Evolutionary conservation across 73 alveolate species (phyloP).

Genomic region (Paramecium sexaurelia): DNA sequence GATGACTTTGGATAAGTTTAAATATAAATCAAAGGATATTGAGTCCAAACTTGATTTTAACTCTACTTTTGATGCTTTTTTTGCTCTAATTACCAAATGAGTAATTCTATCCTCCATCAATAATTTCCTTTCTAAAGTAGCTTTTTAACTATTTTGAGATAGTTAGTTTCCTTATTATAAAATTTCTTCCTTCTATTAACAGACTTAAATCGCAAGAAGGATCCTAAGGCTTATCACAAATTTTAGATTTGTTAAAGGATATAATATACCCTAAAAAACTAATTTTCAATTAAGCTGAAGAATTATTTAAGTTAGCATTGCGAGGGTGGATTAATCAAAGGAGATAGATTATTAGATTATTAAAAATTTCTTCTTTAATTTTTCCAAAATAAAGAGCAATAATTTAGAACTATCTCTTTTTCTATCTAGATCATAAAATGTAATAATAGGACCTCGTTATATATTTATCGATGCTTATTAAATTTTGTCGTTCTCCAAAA

Average conservation of each 20-base stretch:
- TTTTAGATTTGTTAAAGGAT: background rate
- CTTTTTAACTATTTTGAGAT: background rate
- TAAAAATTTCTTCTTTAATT: constrained; percentile 19
- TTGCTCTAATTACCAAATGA: background rate
- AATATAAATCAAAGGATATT: background rate
- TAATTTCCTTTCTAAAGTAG: background rate
- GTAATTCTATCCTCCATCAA: background rate
- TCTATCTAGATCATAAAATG: background rate
- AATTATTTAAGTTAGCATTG: background rate
- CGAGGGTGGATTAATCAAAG: background rate
- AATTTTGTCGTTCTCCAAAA: background rate
- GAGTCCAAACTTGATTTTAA: background rate
- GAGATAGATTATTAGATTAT: background rate
- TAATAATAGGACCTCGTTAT: background rate
- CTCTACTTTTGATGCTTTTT: background rate
- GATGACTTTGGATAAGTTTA: background rate
- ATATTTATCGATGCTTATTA: background rate
- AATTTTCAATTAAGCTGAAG: background rate
- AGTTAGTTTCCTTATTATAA: background rate
- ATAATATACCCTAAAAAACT: background rate
- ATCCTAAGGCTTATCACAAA: background rate
- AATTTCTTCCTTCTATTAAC: background rate
- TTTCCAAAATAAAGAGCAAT: background rate
- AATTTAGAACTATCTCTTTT: constrained; percentile 26
- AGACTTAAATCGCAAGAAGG: background rate